Conservation (phyloP, 2,329 filamentous ascomycete species). For the Clonostachys chloroleuca region DNA sequence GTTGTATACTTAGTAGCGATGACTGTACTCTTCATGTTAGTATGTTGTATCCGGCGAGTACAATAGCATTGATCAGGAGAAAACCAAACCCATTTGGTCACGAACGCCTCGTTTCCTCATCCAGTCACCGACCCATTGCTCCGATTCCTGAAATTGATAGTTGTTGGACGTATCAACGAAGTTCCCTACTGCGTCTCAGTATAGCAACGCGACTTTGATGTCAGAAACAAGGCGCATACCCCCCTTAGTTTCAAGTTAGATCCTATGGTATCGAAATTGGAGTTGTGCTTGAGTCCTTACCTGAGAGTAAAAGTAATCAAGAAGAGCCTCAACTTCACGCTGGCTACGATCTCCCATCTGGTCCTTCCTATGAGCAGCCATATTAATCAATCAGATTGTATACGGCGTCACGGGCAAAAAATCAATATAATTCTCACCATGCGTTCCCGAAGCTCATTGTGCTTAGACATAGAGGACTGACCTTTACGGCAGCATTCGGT, state of each 20-base stretch:
- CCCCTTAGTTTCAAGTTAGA: too few relatives aligned
- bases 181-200: conserved; percentile 42
- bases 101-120: conserved; percentile 60
- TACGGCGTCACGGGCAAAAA: too few relatives aligned
- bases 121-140: conserved; percentile 68
- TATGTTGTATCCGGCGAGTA: not conserved
- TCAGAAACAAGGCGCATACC: too few relatives aligned
- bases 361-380: conserved; percentile 28
- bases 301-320: conserved; percentile 50
- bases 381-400: not conserved
- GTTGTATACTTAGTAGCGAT: conserved; percentile 67
- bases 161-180: conserved; percentile 71
- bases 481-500: conserved; percentile 59
- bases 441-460: conserved; percentile 61
- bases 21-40: conserved; percentile 29
- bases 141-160: conserved; percentile 60
- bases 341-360: conserved; percentile 64
- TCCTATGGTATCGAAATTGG: too few relatives aligned
- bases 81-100: conserved; percentile 53
- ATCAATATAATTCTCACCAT: conserved; percentile 25
- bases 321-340: conserved; percentile 54
- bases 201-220: too few relatives aligned
- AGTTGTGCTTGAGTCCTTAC: conserved; percentile 4
- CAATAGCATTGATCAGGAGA: not conserved
- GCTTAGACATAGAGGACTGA: conserved; percentile 64